Evolutionary conservation across 1,284 basidiomycete genomes (phyloP), one percentile per base, ranked within the genome.

Genomic region (Chalciporus piperatoides): DNA sequence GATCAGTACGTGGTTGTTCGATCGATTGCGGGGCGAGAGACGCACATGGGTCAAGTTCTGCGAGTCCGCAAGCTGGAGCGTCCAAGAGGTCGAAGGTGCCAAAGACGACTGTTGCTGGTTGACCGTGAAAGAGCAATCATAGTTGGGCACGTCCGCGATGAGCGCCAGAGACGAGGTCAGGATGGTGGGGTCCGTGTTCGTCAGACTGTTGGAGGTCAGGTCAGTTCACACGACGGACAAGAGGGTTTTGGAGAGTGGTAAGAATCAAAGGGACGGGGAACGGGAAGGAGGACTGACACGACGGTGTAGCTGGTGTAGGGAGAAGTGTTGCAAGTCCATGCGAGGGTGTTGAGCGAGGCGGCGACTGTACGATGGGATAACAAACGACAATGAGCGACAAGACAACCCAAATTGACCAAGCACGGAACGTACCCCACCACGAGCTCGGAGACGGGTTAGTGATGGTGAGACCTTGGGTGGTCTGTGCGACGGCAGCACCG

Each of bases 111-210:
- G 73, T 48, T 80, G 68, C 50, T 69, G 63, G 23, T 75, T 76
- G 59, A 86, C 72, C 21, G 68, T 63, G 60, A 75, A 71, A 8
- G 82, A 84, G 68, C 84, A 86, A 48, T 84, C 77, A 44, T 70
- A 78, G 68, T 82, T 82, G 50, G 74, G 58, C 50, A 82, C 65
- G 47, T 75, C 63, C 28, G 79, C 65, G 40, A 86, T 73, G 63
- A 78, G 65, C 21, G 77, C 68, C n/a, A 62, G 56, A 15, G 72
- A 60, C 1, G 65, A 48, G 14, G 48, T 6, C 44, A 77, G 60
- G 49, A 76, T 56, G 17, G 56, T 21, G 0, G 52, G 50, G 60
- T 76, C 55, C 8, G 67, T 56, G 67, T 78, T 79, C 46, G 65
- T 58, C 41, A 79, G 40, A 23, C 77, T 79, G 15, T 24, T 17